These are phyloP conservation scores for Podospora anserina DNA, from an alignment of 495 filamentous ascomycete species.

Conservation along the genomic window DNA sequence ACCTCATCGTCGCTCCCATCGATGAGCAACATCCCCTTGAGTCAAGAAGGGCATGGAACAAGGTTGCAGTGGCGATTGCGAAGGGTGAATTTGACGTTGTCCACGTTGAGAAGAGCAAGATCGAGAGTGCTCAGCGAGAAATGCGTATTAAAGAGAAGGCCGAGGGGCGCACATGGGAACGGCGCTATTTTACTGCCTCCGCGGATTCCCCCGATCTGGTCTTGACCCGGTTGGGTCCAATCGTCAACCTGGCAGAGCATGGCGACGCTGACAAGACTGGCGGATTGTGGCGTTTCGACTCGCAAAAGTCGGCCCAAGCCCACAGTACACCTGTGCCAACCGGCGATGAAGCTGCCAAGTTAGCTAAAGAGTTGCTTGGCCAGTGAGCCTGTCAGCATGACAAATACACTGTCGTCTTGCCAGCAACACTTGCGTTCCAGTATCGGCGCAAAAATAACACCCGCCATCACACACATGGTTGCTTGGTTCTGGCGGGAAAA, in stretches of 20 bases:
- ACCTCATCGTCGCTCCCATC: constrained; percentile 67
- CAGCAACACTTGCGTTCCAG: not conserved
- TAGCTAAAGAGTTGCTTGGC: constrained; percentile 43
- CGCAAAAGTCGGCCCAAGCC: constrained; percentile 54
- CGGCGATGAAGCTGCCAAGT: constrained; percentile 36
- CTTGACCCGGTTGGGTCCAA: constrained; percentile 57
- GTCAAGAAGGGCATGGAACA: constrained; percentile 81
- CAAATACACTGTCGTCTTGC: not conserved
- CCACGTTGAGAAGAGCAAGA: constrained; percentile 74
- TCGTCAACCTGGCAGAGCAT: constrained; percentile 51
- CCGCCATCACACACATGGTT: not conserved
- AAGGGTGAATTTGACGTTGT: constrained; percentile 81
- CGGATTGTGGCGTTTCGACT: constrained; percentile 84
- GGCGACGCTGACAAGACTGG: constrained; percentile 79
- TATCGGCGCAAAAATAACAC: not conserved
- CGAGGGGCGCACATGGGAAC: constrained; percentile 75
- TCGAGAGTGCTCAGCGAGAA: constrained; percentile 87
- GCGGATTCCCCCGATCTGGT: constrained; percentile 49
- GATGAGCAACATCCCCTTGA: constrained; percentile 85
- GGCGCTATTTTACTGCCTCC: constrained; percentile 71
- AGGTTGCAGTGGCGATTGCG: constrained; percentile 74
- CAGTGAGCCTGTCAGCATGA: constrained; percentile 28
- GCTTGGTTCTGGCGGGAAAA: too few species aligned
- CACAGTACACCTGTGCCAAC: constrained; percentile 35
- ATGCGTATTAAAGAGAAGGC: constrained; percentile 75